A percentile compares a stretch with the other conserved stretches of the same genome.
These are phyloP conservation scores for Arachis monticola DNA, from an alignment of 331 rosid genomes.

Conservation along the genomic window DNA sequence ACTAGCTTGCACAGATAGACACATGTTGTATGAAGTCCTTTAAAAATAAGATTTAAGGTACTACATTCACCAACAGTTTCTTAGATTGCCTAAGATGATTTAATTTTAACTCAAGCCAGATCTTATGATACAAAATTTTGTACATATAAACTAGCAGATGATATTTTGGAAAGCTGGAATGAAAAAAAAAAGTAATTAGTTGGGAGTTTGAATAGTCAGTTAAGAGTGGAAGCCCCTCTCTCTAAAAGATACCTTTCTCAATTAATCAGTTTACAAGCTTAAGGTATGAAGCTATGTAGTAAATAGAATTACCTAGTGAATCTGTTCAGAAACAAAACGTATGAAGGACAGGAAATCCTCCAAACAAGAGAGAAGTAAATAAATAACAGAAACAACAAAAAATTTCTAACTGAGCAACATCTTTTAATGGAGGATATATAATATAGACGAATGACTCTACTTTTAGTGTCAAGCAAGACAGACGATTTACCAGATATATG, in stretches of 20 bases:
- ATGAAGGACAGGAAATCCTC: neutral
- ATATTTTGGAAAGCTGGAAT: neutral
- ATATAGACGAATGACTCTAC: neutral
- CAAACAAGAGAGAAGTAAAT: slow-evolving; percentile 9
- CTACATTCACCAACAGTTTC: neutral
- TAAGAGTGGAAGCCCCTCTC: neutral
- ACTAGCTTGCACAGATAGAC: slow-evolving; percentile 72
- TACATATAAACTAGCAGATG: neutral
- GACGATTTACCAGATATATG: slow-evolving; percentile 79
- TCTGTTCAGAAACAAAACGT: neutral
- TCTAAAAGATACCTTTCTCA: slow-evolving; percentile 4
- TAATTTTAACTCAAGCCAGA: neutral
- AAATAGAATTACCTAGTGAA: neutral
- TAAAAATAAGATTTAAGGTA: slow-evolving; percentile 14
- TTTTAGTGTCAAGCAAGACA: slow-evolving; percentile 32
- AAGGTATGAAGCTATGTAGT: neutral
- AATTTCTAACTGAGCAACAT: neutral
- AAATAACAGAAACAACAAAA: neutral
- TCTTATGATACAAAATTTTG: slow-evolving; percentile 11
- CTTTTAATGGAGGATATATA: slow-evolving; percentile 9
- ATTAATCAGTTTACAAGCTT: slow-evolving; percentile 2
- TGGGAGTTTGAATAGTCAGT: slow-evolving; percentile 5
- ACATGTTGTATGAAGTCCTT: slow-evolving; percentile 30
- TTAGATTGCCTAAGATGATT: too few species aligned
- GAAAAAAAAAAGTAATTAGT: slow-evolving; percentile 11